Evolutionary conservation across 345 rosid species (phyloP).

Genomic region (Trapa bicornis): DNA sequence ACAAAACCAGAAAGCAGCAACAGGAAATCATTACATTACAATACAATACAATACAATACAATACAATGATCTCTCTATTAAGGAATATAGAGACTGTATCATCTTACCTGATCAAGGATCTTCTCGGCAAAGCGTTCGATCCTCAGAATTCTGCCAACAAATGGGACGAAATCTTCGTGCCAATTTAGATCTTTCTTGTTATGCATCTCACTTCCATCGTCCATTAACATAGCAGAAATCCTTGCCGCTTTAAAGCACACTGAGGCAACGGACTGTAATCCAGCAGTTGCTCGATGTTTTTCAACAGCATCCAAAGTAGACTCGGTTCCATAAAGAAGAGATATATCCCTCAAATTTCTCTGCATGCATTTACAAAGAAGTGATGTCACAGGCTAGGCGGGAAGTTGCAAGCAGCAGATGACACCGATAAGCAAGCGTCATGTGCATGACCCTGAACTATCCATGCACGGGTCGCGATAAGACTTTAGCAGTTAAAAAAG

Average conservation of each 20-base stretch:
- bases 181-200: constrained; percentile 57
- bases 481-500: not conserved
- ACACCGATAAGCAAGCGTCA: not conserved
- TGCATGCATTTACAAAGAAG: constrained; percentile 15
- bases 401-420: not conserved
- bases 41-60: no score
- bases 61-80: not conserved
- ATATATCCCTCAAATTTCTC: constrained; percentile 74
- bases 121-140: constrained; percentile 76
- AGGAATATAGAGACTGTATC: not conserved
- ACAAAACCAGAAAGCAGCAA: not conserved
- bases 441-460: not conserved
- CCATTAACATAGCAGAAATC: constrained; percentile 70
- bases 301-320: constrained; percentile 51
- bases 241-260: constrained; percentile 62
- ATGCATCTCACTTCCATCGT: constrained; percentile 76
- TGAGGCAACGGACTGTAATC: constrained; percentile 42
- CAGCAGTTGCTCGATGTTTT: constrained; percentile 42
- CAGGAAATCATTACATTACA: not conserved
- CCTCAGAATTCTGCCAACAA: constrained; percentile 70
- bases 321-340: constrained; percentile 59
- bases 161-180: constrained; percentile 51
- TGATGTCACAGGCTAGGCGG: constrained; percentile 2
- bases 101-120: constrained; percentile 48
- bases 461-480: not conserved